phyloP scores from a whole-genome alignment of 2,329 filamentous ascomycete species.

The Diatrype stigma region DNA sequence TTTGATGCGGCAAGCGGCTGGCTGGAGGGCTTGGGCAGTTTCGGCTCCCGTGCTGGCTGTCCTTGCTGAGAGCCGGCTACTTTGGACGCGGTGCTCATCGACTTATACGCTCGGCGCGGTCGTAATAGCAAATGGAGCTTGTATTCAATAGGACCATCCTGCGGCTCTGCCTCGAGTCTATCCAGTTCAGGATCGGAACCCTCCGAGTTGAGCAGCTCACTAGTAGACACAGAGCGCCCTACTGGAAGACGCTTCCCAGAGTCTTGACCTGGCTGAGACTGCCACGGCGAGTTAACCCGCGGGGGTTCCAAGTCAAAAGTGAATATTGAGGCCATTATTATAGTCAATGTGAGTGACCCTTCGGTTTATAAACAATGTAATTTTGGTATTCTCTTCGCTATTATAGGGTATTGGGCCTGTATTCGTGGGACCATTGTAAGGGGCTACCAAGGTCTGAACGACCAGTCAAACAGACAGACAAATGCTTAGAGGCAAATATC shows the following conservation, averaged over 20 bases:
- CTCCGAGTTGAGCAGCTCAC: constrained; percentile 22
- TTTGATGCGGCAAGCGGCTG: constrained; percentile 40
- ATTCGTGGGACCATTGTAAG: constrained; percentile 39
- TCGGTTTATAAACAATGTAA: constrained; percentile 11
- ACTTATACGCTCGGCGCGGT: constrained; percentile 68
- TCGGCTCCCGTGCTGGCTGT: constrained; percentile 22
- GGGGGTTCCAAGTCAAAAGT: constrained; percentile 88
- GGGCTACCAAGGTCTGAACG: constrained; percentile 18
- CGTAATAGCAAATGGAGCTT: constrained; percentile 87
- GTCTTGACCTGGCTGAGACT: constrained; percentile 66
- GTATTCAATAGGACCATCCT: constrained; percentile 93
- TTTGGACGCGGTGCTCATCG: constrained; percentile 58
- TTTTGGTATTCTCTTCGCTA: constrained; percentile 2
- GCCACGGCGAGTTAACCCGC: constrained; percentile 87
- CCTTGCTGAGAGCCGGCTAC: constrained; percentile 28
- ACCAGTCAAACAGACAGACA: constrained; percentile 10
- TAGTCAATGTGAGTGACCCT: neutral
- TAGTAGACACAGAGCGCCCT: constrained; percentile 30
- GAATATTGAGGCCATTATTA: constrained; percentile 84
- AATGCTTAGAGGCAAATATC: neutral
- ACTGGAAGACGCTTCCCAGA: constrained; percentile 29
- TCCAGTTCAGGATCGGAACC: constrained; percentile 39
- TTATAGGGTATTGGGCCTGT: constrained; percentile 9
- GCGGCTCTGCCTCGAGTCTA: constrained; percentile 82
- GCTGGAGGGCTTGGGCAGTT: constrained; percentile 20